Conservation (phyloP, 441 rosid species). For the Corymbia calophylla region DNA sequence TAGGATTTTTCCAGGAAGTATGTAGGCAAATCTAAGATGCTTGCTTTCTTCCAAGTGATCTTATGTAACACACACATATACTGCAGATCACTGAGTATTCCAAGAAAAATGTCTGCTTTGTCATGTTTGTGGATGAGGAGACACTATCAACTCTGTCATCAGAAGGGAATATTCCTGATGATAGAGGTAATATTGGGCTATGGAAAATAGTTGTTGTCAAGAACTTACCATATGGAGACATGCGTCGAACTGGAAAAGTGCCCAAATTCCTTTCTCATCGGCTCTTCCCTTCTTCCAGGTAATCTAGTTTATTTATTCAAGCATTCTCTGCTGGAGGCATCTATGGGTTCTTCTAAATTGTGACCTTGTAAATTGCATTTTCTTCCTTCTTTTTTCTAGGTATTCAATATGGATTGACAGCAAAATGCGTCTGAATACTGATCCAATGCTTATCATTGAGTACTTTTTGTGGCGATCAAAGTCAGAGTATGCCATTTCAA, state of each 20-base stretch:
- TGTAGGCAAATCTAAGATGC: not conserved
- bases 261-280: slow-evolving; percentile 81
- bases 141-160: slow-evolving; percentile 41
- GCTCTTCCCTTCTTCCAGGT: slow-evolving; percentile 91
- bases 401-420: slow-evolving; percentile 94
- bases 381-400: slow-evolving; percentile 24
- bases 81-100: slow-evolving; percentile 66
- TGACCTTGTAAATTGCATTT: not conserved
- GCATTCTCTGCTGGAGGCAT: slow-evolving; percentile 14
- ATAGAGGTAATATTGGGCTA: slow-evolving; percentile 45
- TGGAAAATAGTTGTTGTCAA: slow-evolving; percentile 57
- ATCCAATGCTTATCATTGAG: slow-evolving; percentile 77
- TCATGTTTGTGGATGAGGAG: slow-evolving; percentile 61
- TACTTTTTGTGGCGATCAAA: slow-evolving; percentile 72
- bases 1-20: not conserved
- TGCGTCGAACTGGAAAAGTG: slow-evolving; percentile 66
- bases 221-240: slow-evolving; percentile 48
- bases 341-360: not conserved
- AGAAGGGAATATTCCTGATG: slow-evolving; percentile 56
- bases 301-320: slow-evolving; percentile 2
- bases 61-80: slow-evolving; percentile 5
- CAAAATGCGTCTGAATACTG: slow-evolving; percentile 78
- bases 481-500: slow-evolving; percentile 92
- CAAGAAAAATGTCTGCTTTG: slow-evolving; percentile 55
- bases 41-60: not conserved